phyloP scores from a whole-genome alignment of 768 basidiomycete genomes.

The Phaffia tasmanica region DNA sequence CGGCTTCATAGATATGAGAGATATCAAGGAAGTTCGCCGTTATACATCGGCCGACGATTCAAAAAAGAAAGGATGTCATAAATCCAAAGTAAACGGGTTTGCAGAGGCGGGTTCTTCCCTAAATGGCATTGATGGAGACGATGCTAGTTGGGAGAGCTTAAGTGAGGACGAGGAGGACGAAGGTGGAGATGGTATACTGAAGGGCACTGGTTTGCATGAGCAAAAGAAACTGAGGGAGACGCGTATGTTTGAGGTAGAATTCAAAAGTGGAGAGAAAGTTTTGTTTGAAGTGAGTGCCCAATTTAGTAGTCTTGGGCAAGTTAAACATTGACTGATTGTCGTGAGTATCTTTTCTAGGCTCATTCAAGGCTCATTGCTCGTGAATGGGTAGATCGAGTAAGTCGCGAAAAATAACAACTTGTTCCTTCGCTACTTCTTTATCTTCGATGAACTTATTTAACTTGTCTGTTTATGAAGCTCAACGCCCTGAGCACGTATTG shows the following conservation, averaged over 20 bases:
- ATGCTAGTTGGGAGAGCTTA: constrained; percentile 15
- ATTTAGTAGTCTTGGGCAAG: neutral
- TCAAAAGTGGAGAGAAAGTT: constrained; percentile 56
- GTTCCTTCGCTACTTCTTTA: constrained; percentile 33
- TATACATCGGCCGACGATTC: no score
- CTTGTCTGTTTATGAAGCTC: constrained; percentile 48
- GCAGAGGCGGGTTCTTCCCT: constrained; percentile 31
- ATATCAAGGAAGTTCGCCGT: constrained; percentile 50
- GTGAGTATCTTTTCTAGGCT: constrained; percentile 39
- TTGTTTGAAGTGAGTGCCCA: constrained; percentile 59
- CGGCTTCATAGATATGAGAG: constrained; percentile 62
- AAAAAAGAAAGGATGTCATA: constrained; percentile 13
- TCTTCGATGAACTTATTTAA: constrained; percentile 62
- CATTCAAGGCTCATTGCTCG: constrained; percentile 54
- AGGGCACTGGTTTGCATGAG: constrained; percentile 36
- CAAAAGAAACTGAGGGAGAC: constrained; percentile 47
- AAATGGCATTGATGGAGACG: constrained; percentile 1
- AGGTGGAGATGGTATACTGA: constrained; percentile 15
- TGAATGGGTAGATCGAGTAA: constrained; percentile 76
- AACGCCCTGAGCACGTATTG: constrained; percentile 18
- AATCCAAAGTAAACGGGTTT: constrained; percentile 47
- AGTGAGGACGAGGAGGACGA: constrained; percentile 26
- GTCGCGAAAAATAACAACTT: constrained; percentile 26
- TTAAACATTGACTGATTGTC: neutral
- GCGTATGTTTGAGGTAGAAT: constrained; percentile 65